Evolutionary conservation across 352 stramenopile genomes (phyloP).

Genomic region (Phytophthora kernoviae): DNA sequence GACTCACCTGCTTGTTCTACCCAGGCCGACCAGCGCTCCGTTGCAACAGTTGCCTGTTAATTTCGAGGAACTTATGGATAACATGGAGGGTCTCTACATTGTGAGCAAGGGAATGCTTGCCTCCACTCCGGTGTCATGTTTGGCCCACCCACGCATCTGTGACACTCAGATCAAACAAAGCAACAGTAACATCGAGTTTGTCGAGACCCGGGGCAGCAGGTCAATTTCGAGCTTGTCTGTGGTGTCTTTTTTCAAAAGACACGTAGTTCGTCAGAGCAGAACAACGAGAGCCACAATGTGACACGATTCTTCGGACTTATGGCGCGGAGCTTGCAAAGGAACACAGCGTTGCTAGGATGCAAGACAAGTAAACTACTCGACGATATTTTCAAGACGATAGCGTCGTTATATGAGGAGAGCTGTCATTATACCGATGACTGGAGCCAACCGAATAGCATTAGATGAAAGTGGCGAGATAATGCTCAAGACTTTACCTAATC

Average conservation of each 20-base stretch:
- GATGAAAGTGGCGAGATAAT: neutral
- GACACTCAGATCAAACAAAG: constrained; percentile 5
- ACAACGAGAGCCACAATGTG: neutral
- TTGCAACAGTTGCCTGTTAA: neutral
- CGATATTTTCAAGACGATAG: constrained; percentile 3
- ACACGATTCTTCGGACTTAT: constrained; percentile 1
- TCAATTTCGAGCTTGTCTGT: constrained; percentile 11
- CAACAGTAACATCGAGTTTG: constrained; percentile 1
- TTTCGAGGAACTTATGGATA: constrained; percentile 1
- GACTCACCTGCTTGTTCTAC: neutral
- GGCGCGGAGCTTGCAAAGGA: neutral
- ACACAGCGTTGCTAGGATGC: neutral
- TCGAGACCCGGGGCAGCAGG: constrained; percentile 26
- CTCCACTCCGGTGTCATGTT: neutral
- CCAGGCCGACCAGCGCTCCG: neutral
- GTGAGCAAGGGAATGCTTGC: constrained; percentile 5
- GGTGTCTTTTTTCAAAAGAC: constrained; percentile 6
- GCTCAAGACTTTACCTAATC: neutral
- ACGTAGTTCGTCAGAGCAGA: neutral
- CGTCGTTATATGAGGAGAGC: neutral
- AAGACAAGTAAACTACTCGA: neutral
- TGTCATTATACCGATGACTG: neutral
- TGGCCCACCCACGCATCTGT: neutral
- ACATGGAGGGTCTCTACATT: constrained; percentile 4
- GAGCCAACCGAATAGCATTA: neutral